phyloP scores from a whole-genome alignment of 2,329 filamentous ascomycete genomes.

The Aschersonia sp. region DNA sequence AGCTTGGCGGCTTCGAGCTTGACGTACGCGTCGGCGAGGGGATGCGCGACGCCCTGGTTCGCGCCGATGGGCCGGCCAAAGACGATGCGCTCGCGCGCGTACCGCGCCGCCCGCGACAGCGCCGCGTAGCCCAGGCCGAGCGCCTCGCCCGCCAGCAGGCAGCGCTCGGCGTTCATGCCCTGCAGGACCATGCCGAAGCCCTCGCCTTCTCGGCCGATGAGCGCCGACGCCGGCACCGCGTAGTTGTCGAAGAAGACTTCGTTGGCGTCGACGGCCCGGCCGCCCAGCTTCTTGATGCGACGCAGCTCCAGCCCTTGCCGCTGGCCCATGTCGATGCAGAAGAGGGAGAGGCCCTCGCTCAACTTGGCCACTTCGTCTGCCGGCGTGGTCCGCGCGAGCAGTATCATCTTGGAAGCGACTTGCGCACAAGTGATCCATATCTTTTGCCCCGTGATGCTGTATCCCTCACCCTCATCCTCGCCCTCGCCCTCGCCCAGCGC shows the following conservation, averaged over 20 bases:
- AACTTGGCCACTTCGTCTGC: conserved; percentile 52
- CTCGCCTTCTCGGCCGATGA: conserved; percentile 59
- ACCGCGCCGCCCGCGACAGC: conserved; percentile 43
- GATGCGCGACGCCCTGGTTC: conserved; percentile 53
- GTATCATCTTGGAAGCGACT: conserved; percentile 69
- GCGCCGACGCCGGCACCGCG: conserved; percentile 41
- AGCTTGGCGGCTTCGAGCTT: conserved; percentile 49
- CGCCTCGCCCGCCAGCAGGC: conserved; percentile 64
- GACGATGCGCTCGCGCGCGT: conserved; percentile 51
- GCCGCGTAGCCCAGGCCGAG: conserved; percentile 67
- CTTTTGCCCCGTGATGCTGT: conserved; percentile 62
- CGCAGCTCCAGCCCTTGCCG: conserved; percentile 42
- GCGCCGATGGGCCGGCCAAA: conserved; percentile 50
- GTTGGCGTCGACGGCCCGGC: conserved; percentile 68
- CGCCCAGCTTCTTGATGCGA: conserved; percentile 75
- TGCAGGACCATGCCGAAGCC: conserved; percentile 70
- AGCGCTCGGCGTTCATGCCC: conserved; percentile 68
- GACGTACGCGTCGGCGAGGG: conserved; percentile 51
- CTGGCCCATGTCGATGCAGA: conserved; percentile 62
- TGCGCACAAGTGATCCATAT: conserved; percentile 85
- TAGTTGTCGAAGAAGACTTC: conserved; percentile 82
- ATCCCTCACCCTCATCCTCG: conserved; percentile 34
- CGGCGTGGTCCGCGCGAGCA: conserved; percentile 62
- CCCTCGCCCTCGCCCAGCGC: conserved; percentile 5
- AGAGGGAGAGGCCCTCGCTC: conserved; percentile 63